Percentiles rank a stretch among this genome's conserved stretches.
These are phyloP conservation scores for Handroanthus guayacan DNA, from an alignment of 257 asterid species.

Conservation along the genomic window DNA sequence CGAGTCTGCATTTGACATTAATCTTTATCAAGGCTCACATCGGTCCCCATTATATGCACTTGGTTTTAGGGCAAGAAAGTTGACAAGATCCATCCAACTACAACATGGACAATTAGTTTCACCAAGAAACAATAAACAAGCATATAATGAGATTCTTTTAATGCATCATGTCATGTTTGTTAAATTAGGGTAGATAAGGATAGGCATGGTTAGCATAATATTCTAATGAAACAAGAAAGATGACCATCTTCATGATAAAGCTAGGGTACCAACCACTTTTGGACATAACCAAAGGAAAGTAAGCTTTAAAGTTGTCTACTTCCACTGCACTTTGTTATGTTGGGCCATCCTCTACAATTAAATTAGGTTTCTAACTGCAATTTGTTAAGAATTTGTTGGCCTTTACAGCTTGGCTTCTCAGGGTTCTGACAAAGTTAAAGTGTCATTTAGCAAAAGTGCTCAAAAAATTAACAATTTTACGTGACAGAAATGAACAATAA, in stretches of 20 bases:
- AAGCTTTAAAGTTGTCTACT: conserved; percentile 33
- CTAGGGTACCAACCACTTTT: conserved; percentile 55
- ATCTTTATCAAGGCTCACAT: too few relatives aligned
- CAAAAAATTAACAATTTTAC: conserved; percentile 4
- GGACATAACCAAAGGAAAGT: conserved; percentile 30
- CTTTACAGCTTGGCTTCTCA: conserved; percentile 51
- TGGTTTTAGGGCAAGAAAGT: too few relatives aligned
- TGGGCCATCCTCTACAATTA: conserved; percentile 26
- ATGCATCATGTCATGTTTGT: conserved; percentile 31
- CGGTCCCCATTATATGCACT: too few relatives aligned
- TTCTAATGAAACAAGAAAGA: conserved; percentile 31
- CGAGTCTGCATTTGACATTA: too few relatives aligned
- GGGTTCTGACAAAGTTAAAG: conserved; percentile 15
- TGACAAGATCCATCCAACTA: conserved; percentile 40
- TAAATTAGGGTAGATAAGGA: conserved; percentile 33
- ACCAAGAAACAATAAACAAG: conserved; percentile 31
- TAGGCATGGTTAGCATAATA: conserved; percentile 39
- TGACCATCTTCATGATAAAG: conserved; percentile 49
- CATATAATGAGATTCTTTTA: background rate
- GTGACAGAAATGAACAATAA: background rate
- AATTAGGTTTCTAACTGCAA: conserved; percentile 25
- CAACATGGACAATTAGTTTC: conserved; percentile 24
- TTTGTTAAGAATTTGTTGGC: conserved; percentile 37
- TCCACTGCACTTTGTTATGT: conserved; percentile 36
- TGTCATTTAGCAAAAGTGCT: background rate